Percentiles rank a stretch among this genome's conserved stretches.
Conservation (phyloP, 768 basidiomycete genomes). For the Astraeus odoratus region DNA sequence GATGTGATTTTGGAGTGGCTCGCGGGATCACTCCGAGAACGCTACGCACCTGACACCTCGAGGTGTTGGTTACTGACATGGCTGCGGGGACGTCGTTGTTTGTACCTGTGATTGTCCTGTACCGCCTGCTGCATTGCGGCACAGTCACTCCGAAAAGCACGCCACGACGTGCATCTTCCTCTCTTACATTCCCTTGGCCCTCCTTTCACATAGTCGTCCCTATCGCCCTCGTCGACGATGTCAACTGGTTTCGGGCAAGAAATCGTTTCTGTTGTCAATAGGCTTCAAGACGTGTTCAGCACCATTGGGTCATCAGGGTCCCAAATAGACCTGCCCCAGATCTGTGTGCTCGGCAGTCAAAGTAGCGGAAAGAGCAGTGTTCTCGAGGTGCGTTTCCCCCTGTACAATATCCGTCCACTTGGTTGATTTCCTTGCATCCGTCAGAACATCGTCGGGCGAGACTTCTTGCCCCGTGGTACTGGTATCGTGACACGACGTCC, state of each 20-base stretch:
- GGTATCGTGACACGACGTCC: conserved; percentile 98
- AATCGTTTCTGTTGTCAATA: conserved; percentile 78
- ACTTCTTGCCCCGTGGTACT: conserved; percentile 97
- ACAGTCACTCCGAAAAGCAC: too few species aligned
- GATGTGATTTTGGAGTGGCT: too few species aligned
- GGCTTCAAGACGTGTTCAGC: conserved; percentile 85
- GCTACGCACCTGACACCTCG: too few species aligned
- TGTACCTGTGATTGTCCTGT: too few species aligned
- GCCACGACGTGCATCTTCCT: too few species aligned
- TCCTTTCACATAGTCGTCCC: conserved; percentile 9
- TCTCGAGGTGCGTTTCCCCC: conserved; percentile 55
- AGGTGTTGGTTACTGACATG: too few species aligned
- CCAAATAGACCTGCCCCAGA: conserved; percentile 86
- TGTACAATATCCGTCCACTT: background rate
- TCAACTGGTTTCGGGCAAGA: conserved; percentile 70
- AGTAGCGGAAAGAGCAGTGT: conserved; percentile 94
- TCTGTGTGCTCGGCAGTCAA: conserved; percentile 86
- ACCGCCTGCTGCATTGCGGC: too few species aligned
- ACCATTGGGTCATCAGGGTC: conserved; percentile 73
- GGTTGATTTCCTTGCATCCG: conserved; percentile 7
- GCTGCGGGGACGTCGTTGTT: too few species aligned
- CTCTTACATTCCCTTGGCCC: too few species aligned
- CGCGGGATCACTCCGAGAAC: too few species aligned
- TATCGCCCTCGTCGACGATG: conserved; percentile 22
- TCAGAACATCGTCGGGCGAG: conserved; percentile 95